These are phyloP conservation scores for Aspergillus mulundensis DNA, from an alignment of 495 filamentous ascomycete species.

Conservation along the genomic window DNA sequence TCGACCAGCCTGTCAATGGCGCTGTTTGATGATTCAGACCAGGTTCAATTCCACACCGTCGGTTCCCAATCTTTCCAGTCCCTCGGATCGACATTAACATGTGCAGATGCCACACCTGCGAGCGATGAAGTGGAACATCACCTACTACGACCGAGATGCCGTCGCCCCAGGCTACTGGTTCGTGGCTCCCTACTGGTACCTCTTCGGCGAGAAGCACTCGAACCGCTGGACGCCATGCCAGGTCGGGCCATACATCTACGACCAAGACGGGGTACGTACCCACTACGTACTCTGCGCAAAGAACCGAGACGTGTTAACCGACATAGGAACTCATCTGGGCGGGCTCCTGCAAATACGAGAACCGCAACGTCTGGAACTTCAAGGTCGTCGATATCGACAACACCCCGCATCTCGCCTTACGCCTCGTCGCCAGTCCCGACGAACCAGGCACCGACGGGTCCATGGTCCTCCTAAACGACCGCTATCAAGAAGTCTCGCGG, in stretches of 20 bases:
- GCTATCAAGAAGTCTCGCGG: neutral
- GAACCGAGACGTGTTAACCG: no score
- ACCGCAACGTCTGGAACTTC: slow-evolving; percentile 6
- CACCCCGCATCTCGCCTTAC: slow-evolving; percentile 1
- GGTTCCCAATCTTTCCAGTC: no score
- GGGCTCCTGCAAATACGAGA: neutral
- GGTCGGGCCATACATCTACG: slow-evolving; percentile 19
- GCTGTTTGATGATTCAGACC: no score
- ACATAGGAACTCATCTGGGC: slow-evolving; percentile 6
- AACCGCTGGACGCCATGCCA: neutral
- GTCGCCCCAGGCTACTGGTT: slow-evolving; percentile 31
- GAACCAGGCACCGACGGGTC: neutral
- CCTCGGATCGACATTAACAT: no score
- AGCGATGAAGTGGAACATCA: slow-evolving; percentile 19
- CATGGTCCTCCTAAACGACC: neutral
- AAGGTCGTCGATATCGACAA: neutral
- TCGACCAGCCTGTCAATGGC: no score
- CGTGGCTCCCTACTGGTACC: slow-evolving; percentile 22
- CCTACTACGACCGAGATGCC: slow-evolving; percentile 24
- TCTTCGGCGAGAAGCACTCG: slow-evolving; percentile 21
- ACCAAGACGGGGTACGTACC: slow-evolving; percentile 11
- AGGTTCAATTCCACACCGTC: no score
- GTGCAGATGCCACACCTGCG: no score
- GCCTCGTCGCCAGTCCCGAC: neutral
- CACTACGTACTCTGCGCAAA: no score